Evolutionary conservation across 2,329 filamentous ascomycete genomes (phyloP), one percentile per base, ranked within the genome.

Genomic region (Calonectria naviculata): DNA sequence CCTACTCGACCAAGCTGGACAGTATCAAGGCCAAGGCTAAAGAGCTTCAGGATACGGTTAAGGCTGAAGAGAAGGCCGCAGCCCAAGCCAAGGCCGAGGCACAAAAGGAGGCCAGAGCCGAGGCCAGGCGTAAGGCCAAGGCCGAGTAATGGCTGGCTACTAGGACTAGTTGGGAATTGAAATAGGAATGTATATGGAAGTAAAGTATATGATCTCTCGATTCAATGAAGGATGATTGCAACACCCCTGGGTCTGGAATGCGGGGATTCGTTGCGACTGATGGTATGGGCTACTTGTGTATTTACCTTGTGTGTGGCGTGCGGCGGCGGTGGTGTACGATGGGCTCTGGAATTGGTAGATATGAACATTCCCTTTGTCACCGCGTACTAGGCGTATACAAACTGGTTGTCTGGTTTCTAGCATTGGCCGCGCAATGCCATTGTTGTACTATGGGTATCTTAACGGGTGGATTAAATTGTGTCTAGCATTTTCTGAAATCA

Each of bases 11-110:
- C 17, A 73, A 76, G 65, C 75, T 71, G 29, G 75, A 76, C 19
- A 76, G 79, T 21, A 75, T 84, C 7, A 5, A 7, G 3, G 78
- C 78, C 10, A 80, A 78, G 21, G 84, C 84, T 67, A 79, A 81
- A 29, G 66, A 79, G 31, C 76, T 69, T 75, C 75, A 76, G 76
- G 78, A 75, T 58, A 78, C 76, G 73, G 77, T 71, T 28, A 76
- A 71, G 66, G 61, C 52, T 19, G 62, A 63, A 61, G 80, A 80
- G 68, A 58, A 71, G 31, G 73, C 73, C 24, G 60, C 36, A 10
- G 60, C 44, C 7, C 5, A 56, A 34, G 62, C 49, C 13, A 49
- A 65, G 29, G 49, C 41, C 7, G 42, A 58, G 38, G 49, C 49
- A 12, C 52, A 42, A 21, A 49, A 38, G 13, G 21, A 58, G 46